Conservation (phyloP, 305 asterid species). For the Fraxinus floribunda region DNA sequence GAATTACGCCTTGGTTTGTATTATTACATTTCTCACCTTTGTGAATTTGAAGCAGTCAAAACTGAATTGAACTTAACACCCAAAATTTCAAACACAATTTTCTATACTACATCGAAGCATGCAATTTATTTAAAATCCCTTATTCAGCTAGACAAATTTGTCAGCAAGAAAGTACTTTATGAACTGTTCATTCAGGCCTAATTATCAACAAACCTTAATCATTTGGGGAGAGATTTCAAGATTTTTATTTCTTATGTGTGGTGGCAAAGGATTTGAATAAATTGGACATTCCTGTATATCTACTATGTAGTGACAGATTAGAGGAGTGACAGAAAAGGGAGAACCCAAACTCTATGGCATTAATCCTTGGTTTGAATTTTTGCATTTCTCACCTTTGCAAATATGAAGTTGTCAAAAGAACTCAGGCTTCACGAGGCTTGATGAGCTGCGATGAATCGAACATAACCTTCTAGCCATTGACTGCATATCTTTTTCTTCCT, state of each 20-base stretch:
- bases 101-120: not conserved
- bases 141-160: not conserved
- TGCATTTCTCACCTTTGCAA: not conserved
- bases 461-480: not conserved
- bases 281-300: not conserved
- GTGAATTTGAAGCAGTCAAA: not conserved
- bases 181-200: not conserved
- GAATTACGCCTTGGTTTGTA: not conserved
- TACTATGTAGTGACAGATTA: not conserved
- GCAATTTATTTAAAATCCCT: not conserved
- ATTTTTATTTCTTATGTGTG: not conserved
- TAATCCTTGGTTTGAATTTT: not conserved
- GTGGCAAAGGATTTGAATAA: not conserved
- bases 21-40: not conserved
- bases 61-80: not conserved
- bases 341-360: not conserved
- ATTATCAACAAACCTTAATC: not conserved
- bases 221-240: not conserved
- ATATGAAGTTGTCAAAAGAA: not conserved
- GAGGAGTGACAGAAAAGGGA: not conserved
- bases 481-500: not conserved
- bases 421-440: not conserved
- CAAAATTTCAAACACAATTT: not conserved
- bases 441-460: not conserved
- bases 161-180: not conserved